phyloP scores from a whole-genome alignment of 768 basidiomycete genomes.

The Kwoniella dendrophila region DNA sequence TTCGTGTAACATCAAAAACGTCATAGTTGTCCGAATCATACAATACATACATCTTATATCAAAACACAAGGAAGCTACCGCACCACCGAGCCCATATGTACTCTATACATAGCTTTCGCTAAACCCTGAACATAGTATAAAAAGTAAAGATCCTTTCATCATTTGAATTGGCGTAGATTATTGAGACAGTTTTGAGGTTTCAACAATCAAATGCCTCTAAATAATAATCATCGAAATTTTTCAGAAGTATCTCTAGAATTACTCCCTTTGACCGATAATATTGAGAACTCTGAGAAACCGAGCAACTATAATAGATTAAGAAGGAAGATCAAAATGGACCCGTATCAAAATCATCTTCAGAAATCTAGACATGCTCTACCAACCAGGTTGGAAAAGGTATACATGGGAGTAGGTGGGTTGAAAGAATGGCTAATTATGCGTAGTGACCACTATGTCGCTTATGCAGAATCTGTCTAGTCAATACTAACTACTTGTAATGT shows the following conservation, averaged over 20 bases:
- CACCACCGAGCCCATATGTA: no score
- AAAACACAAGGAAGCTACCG: no score
- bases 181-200: no score
- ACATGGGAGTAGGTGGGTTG: conserved; percentile 43
- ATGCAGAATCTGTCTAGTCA: neutral
- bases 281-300: neutral
- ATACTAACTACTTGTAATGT: neutral
- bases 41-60: no score
- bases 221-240: neutral
- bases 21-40: no score
- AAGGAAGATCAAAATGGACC: conserved; percentile 3
- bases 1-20: no score
- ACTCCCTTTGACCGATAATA: neutral
- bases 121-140: no score
- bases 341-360: conserved; percentile 3
- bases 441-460: neutral
- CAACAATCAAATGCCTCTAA: conserved; percentile 5
- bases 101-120: no score
- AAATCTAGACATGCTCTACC: conserved; percentile 18
- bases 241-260: neutral
- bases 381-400: conserved; percentile 38
- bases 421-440: no score
- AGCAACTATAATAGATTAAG: conserved; percentile 2
- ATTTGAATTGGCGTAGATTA: no score
- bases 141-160: no score